Conservation (phyloP, 192 early-diverging fungal genomes). For the Coemansia sp. region DNA sequence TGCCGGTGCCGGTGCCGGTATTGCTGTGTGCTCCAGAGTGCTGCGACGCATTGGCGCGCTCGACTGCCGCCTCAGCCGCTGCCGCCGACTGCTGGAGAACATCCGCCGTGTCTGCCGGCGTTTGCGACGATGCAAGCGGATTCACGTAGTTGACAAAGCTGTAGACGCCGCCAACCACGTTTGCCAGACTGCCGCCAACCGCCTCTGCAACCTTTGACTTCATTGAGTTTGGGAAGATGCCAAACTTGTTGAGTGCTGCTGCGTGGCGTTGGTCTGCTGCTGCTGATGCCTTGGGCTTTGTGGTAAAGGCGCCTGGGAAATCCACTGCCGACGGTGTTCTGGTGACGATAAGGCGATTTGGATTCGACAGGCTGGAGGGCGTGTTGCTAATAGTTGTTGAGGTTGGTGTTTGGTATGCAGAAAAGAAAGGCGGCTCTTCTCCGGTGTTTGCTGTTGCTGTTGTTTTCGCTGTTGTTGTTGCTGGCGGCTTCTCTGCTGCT, state of each 20-base stretch:
- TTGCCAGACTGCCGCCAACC: constrained; percentile 45
- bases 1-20: neutral
- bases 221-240: constrained; percentile 18
- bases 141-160: constrained; percentile 51
- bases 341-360: constrained; percentile 1
- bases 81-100: constrained; percentile 6
- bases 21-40: neutral
- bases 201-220: constrained; percentile 36
- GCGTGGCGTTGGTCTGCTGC: constrained; percentile 2
- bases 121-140: constrained; percentile 22
- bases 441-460: constrained; percentile 2
- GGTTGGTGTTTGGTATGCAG: constrained; percentile 1
- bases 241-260: constrained; percentile 1
- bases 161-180: constrained; percentile 46
- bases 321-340: constrained; percentile 42
- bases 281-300: constrained; percentile 13
- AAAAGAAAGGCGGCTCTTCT: constrained; percentile 4
- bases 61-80: constrained; percentile 1
- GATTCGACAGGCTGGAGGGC: neutral
- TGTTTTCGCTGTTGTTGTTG: constrained; percentile 2
- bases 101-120: neutral
- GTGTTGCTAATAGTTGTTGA: neutral
- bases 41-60: neutral
- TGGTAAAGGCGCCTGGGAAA: constrained; percentile 49
- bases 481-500: neutral